A percentile compares a stretch with the other conserved stretches of the same genome.
These are phyloP conservation scores for Termitomyces sp. DNA, from an alignment of 768 basidiomycete genomes.

Conservation along the genomic window DNA sequence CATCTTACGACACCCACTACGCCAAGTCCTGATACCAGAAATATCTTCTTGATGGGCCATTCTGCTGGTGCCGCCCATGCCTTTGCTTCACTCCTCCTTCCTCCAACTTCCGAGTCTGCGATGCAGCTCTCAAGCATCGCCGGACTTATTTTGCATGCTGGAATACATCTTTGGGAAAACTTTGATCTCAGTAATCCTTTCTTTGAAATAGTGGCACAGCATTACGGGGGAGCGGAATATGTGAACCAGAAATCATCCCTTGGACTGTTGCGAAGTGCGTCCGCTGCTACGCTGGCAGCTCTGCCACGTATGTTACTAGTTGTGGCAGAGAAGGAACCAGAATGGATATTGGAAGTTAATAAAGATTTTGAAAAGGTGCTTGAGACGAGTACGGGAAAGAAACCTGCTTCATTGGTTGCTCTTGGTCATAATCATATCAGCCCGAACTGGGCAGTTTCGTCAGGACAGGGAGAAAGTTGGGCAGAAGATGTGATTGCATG, in stretches of 20 bases:
- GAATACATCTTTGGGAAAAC: slow-evolving; percentile 37
- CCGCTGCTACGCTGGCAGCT: slow-evolving; percentile 28
- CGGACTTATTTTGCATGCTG: slow-evolving; percentile 45
- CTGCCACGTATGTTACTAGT: slow-evolving; percentile 49
- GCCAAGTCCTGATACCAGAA: slow-evolving; percentile 36
- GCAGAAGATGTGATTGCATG: slow-evolving; percentile 43
- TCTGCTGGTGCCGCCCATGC: slow-evolving; percentile 58
- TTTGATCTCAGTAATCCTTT: slow-evolving; percentile 22
- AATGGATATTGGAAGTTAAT: slow-evolving; percentile 34
- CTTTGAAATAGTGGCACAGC: slow-evolving; percentile 28
- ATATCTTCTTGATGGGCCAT: slow-evolving; percentile 53
- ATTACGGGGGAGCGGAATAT: slow-evolving; percentile 37
- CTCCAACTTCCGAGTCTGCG: slow-evolving; percentile 26
- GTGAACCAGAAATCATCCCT: slow-evolving; percentile 36
- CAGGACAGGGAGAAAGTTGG: slow-evolving; percentile 64
- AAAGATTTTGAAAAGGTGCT: slow-evolving; percentile 38
- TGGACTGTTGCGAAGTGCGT: slow-evolving; percentile 35
- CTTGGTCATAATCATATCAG: slow-evolving; percentile 66
- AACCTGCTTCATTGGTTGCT: slow-evolving; percentile 34
- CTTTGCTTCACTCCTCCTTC: slow-evolving; percentile 40
- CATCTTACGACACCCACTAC: slow-evolving; percentile 26
- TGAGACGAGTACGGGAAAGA: slow-evolving; percentile 29
- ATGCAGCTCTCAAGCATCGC: slow-evolving; percentile 34
- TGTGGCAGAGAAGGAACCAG: slow-evolving; percentile 53
- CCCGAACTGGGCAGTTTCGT: slow-evolving; percentile 42